Conservation (phyloP, 495 filamentous ascomycete genomes). For the Penicillium odoratum region DNA sequence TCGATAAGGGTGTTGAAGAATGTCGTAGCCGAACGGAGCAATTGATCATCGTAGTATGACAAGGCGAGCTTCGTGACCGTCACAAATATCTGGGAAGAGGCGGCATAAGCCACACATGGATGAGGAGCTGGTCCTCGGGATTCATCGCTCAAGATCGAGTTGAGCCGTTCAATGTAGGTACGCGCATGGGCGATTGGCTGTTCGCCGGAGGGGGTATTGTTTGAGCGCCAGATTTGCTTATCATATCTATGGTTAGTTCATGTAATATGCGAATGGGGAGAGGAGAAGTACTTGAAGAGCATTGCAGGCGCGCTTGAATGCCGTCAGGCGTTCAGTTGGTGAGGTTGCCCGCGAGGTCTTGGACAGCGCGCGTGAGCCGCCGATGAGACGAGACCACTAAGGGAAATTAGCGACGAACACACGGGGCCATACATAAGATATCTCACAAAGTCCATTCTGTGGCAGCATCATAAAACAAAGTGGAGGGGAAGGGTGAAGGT, state of each 20-base stretch:
- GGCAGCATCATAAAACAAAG: conserved; percentile 34
- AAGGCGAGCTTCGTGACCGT: conserved; percentile 83
- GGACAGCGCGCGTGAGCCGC: conserved; percentile 68
- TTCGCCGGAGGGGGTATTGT: conserved; percentile 51
- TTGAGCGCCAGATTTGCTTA: conserved; percentile 82
- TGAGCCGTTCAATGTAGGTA: conserved; percentile 64
- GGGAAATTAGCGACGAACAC: conserved; percentile 18
- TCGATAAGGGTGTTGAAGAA: conserved; percentile 91
- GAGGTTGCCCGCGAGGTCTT: conserved; percentile 66
- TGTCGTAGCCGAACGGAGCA: conserved; percentile 77
- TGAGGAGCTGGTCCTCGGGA: conserved; percentile 82
- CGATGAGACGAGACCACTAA: conserved; percentile 88
- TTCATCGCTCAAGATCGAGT: conserved; percentile 82
- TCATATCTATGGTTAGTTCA: conserved; percentile 14
- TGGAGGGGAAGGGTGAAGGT: conserved; percentile 19
- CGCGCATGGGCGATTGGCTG: conserved; percentile 51
- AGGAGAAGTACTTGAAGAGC: conserved; percentile 67
- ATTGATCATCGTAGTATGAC: conserved; percentile 71
- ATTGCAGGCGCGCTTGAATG: conserved; percentile 87
- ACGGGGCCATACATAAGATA: background rate
- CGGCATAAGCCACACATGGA: conserved; percentile 81
- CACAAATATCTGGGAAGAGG: conserved; percentile 81
- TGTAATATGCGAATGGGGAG: background rate
- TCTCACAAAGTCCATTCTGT: conserved; percentile 46
- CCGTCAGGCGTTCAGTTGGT: conserved; percentile 80